Base-by-base conservation (phyloP, 495 filamentous ascomycete species). In the Lindgomyces ingoldianus region DNA sequence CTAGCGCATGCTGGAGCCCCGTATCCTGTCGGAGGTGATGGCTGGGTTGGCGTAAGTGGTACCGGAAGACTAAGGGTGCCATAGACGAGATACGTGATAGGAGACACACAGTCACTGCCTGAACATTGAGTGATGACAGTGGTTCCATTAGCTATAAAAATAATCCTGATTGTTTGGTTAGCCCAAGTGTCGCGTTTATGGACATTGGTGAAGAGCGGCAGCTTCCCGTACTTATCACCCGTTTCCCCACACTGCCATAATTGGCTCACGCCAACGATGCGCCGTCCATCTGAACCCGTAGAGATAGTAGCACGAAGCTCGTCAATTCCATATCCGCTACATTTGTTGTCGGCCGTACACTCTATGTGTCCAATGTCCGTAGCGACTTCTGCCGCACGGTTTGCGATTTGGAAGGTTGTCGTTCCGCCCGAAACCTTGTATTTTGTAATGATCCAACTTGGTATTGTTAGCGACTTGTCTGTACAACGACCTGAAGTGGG, bases 401-500 rank as follows among this genome's bases (percentile, higher is more conserved):
- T 60, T 19, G 49, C 46, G n/a, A 60, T 26, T 21, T 18, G 8
- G 39, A 60, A 60, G 14, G 57, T 49, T n/a, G 57, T 44, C 12
- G 24, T 49, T 2, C 57, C 57, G 2, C n/a, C 44, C 12, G 44
- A 21, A 3, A 49, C 44, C 39, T 33, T 60, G 45, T 60, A 60
- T 1, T 60, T 39, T 3, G 24, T 48, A 21, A 60, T 60, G 6
- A 60, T 25, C 57, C 57, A 60, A 26, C 46, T 60, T 22, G 57
- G 57, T 12, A 49, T 49, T 16, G 57, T 60, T 1, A 60, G 29
- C 3, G 57, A 60, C 19, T 60, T 60, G 45, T 60, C 57, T 24
- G 57, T 60, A 29, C 57, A 60, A 12, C 57, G 57, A 18, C 57
- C 57, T 9, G 30, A 44, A 25, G 44, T n/a, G n/a, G 55, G 55